These are phyloP conservation scores for Dillenia turbinata DNA, from an alignment of 164 flowering plant species.

Conservation along the genomic window DNA sequence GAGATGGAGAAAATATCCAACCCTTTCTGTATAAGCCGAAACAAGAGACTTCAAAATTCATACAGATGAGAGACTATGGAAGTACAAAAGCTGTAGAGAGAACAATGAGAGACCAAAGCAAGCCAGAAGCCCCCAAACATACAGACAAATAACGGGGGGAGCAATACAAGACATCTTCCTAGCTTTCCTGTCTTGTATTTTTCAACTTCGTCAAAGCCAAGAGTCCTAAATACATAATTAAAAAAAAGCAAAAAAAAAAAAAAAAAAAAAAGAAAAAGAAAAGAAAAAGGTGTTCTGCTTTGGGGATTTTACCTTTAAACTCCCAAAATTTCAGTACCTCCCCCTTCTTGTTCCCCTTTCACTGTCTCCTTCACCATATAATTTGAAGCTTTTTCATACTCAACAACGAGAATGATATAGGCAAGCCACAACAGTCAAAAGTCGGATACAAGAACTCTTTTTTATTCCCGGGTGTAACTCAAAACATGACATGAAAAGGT, in stretches of 20 bases:
- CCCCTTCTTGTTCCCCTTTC: slow-evolving; percentile 1
- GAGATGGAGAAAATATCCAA: background rate
- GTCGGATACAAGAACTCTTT: slow-evolving; percentile 18
- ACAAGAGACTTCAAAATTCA: slow-evolving; percentile 18
- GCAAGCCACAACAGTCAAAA: slow-evolving; percentile 17
- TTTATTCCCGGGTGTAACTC: background rate
- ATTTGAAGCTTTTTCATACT: slow-evolving; percentile 18
- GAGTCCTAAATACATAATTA: slow-evolving; percentile 12
- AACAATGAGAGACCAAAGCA: slow-evolving; percentile 21
- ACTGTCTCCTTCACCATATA: slow-evolving; percentile 9
- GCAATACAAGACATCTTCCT: slow-evolving; percentile 18
- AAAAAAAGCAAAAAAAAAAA: background rate
- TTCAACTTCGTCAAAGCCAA: slow-evolving; percentile 8
- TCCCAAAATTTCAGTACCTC: slow-evolving; percentile 1
- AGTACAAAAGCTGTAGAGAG: background rate
- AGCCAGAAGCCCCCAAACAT: slow-evolving; percentile 15
- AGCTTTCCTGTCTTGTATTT: slow-evolving; percentile 2
- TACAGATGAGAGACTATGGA: slow-evolving; percentile 7
- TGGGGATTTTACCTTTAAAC: slow-evolving; percentile 6
- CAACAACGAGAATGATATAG: slow-evolving; percentile 17
- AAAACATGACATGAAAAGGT: no score
- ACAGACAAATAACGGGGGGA: slow-evolving; percentile 13
- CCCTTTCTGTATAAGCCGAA: slow-evolving; percentile 20
- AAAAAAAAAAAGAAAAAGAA: no score
- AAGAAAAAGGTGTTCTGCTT: background rate